Base-by-base conservation (phyloP, 768 basidiomycete species). In the Phlegmacium glaucopus region DNA sequence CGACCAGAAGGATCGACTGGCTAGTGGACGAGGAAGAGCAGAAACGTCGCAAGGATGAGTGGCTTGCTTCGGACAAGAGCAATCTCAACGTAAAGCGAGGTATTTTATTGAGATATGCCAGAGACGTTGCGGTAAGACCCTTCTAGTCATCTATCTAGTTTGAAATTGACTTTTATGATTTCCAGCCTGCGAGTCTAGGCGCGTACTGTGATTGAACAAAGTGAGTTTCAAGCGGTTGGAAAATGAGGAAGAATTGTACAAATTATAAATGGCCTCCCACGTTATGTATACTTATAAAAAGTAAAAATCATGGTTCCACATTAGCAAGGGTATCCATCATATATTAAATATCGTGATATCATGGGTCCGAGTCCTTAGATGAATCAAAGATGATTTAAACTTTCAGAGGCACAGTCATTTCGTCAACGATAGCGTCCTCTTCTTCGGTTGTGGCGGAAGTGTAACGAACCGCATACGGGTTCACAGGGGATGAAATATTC, bases 41-140 rank as follows among this genome's bases (percentile, higher is more conserved):
- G 58, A 67, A 66, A 42, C 66, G 69, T 40, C 79, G 91, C 36
- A 76, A 66, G 59, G 69, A 72, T 51, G 78, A 78, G 59, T 93
- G 90, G 90, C 78, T 83, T n/a, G 72, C 68, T 26, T 82, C 81
- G 1, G 80, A 79, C 28, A 83, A 83, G 62, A 67, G 72, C 30
- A 68, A 79, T 52, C 67, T 88, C 47, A 87, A 77, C 54, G 85
- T 85, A 39, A 84, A 71, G 63, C 72, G 90, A 34, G 91, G 91
- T 12, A 71, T 93, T 22, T 69, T 94, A 51, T 75, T 79, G 60
- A 77, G 87, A 61, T 94, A 93, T 64, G 90, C 90, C 10, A 71
- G 90, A 55, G 90, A 92, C 62, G 91, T 92, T 43, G 86, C 85
- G 45, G 90, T 91, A 60, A 77, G 89, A 72, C 18, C n/a, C 45